Conservation (phyloP, 1,284 basidiomycete species). For the Flammula alnicola region DNA sequence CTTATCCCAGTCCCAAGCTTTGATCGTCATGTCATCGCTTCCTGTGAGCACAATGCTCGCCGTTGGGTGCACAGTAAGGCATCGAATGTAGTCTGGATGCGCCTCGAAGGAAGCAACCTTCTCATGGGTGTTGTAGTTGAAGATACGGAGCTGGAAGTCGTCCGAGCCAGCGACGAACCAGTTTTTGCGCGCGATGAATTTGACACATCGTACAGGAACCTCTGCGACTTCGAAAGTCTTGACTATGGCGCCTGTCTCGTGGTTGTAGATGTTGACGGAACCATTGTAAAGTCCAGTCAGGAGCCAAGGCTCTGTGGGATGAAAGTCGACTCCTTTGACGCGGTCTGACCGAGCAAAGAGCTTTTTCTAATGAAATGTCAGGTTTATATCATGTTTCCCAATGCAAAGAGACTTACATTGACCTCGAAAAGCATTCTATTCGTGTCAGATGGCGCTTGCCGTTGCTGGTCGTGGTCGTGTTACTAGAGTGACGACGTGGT, state of each 20-base stretch:
- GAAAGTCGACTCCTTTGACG: slow-evolving; percentile 98
- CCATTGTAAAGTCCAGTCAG: slow-evolving; percentile 92
- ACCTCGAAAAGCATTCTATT: slow-evolving; percentile 45
- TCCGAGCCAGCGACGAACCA: slow-evolving; percentile 98
- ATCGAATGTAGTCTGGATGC: slow-evolving; percentile 98
- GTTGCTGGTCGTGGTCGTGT: slow-evolving; percentile 7
- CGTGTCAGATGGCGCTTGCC: too few species aligned
- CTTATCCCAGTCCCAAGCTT: slow-evolving; percentile 99
- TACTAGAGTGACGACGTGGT: slow-evolving; percentile 11
- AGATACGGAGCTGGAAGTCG: slow-evolving; percentile 97
- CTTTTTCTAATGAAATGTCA: slow-evolving; percentile 68
- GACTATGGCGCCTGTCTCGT: slow-evolving; percentile 91
- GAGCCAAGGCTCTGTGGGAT: slow-evolving; percentile 94
- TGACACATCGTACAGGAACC: slow-evolving; percentile 96
- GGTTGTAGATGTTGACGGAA: slow-evolving; percentile 97
- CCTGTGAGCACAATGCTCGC: slow-evolving; percentile 93
- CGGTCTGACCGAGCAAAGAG: slow-evolving; percentile 93
- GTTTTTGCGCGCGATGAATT: slow-evolving; percentile 98
- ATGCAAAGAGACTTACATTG: slow-evolving; percentile 40
- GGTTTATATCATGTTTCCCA: background rate
- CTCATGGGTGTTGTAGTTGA: slow-evolving; percentile 99
- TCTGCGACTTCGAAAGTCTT: slow-evolving; percentile 99
- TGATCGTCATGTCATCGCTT: slow-evolving; percentile 99
- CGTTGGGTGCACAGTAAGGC: slow-evolving; percentile 94
- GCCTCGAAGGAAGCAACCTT: slow-evolving; percentile 96